Evolutionary conservation across 140 eudicot species (phyloP).

Genomic region (Eryngium alpinum): DNA sequence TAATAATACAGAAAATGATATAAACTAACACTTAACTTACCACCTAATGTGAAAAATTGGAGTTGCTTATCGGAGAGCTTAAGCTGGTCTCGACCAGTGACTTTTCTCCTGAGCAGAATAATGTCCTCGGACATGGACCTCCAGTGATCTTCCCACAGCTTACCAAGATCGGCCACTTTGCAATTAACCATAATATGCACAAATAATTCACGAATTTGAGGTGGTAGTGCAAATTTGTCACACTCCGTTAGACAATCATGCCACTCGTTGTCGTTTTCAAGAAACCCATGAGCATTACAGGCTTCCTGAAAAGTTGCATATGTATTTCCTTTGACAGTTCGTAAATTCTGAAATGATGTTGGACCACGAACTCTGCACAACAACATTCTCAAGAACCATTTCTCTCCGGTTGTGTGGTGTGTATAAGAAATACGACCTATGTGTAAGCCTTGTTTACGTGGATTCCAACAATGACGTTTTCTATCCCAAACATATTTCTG

Average conservation of each 20-base stretch:
- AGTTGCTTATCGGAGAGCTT: too few species aligned
- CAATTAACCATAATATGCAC: not conserved
- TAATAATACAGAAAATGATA: too few species aligned
- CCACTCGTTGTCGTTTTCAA: too few species aligned
- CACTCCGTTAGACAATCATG: too few species aligned
- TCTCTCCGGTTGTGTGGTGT: not conserved
- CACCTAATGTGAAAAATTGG: not conserved
- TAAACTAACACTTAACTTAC: too few species aligned
- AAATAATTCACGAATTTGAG: not conserved
- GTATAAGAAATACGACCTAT: not conserved
- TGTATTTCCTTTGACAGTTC: too few species aligned
- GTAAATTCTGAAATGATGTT: not conserved
- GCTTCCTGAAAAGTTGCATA: too few species aligned
- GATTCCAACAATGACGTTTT: too few species aligned
- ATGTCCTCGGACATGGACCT: not conserved
- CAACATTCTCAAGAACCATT: too few species aligned
- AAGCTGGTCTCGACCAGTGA: not conserved
- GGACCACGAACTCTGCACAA: not conserved
- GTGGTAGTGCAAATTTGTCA: not conserved
- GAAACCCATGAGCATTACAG: too few species aligned
- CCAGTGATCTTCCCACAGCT: not conserved
- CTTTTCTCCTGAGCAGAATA: not conserved
- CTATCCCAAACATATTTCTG: too few species aligned
- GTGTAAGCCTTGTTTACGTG: not conserved
- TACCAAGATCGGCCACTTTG: not conserved